Percentiles rank a stretch among this genome's conserved stretches.
Conservation (phyloP, 2,329 filamentous ascomycete genomes). For the Claviceps arundinis region DNA sequence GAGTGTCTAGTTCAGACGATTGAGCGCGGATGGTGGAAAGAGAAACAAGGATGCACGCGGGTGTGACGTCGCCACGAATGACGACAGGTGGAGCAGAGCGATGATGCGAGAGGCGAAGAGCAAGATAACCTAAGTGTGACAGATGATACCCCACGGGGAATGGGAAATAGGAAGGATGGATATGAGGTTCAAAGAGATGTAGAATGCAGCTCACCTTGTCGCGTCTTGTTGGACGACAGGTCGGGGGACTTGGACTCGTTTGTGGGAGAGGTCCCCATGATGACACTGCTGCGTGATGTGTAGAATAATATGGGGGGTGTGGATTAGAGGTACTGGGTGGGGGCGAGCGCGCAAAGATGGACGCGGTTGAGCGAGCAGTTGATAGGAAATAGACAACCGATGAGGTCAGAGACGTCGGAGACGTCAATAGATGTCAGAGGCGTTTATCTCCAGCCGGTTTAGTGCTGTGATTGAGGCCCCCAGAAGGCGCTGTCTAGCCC, state of each 20-base stretch:
- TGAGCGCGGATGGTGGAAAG: neutral
- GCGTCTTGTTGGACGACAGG: slow-evolving; percentile 28
- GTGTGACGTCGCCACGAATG: neutral
- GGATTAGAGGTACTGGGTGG: slow-evolving; percentile 1
- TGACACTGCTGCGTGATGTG: slow-evolving; percentile 30
- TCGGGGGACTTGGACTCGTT: slow-evolving; percentile 36
- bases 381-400: slow-evolving; percentile 16
- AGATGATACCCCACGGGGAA: neutral
- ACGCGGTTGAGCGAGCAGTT: slow-evolving; percentile 5
- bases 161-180: neutral
- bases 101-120: slow-evolving; percentile 1
- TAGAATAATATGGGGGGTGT: slow-evolving; percentile 17
- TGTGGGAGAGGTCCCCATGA: slow-evolving; percentile 33
- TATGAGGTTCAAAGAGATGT: slow-evolving; percentile 7
- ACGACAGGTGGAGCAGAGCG: slow-evolving; percentile 2
- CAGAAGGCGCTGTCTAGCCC: neutral
- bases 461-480: neutral
- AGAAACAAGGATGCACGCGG: neutral
- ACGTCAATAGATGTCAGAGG: slow-evolving; percentile 11
- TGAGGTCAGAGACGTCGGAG: slow-evolving; percentile 28
- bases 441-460: slow-evolving; percentile 5
- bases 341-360: slow-evolving; percentile 17
- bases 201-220: slow-evolving; percentile 27
- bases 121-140: neutral
- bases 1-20: neutral